Conservation (phyloP, 345 rosid species). For the Streptanthus diversifolius region DNA sequence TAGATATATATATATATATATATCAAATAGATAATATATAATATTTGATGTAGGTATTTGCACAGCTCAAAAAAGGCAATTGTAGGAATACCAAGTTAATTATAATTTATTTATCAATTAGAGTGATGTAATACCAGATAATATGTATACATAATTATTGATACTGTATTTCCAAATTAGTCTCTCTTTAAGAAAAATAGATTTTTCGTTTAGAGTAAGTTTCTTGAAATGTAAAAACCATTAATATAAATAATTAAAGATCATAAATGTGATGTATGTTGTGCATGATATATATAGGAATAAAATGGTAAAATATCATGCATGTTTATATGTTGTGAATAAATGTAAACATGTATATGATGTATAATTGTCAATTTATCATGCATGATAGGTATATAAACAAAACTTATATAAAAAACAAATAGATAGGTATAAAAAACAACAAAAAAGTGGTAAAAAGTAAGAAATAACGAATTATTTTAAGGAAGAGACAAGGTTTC, state of each 20-base stretch:
- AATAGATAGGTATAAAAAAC: background rate
- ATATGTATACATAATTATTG: background rate
- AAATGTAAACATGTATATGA: background rate
- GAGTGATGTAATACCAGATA: background rate
- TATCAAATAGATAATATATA: no score
- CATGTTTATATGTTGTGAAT: background rate
- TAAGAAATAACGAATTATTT: slow-evolving; percentile 26
- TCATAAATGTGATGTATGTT: background rate
- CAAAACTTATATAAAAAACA: background rate
- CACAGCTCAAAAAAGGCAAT: no score
- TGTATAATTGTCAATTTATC: background rate
- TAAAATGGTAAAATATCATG: background rate
- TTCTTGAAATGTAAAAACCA: background rate
- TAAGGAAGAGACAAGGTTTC: slow-evolving; percentile 47
- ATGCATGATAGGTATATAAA: background rate
- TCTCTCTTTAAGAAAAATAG: background rate
- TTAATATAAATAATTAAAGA: background rate
- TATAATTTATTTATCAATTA: background rate
- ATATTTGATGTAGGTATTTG: no score
- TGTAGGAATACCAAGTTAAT: background rate
- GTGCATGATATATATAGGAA: background rate
- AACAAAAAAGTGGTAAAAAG: background rate
- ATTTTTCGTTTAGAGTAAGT: background rate
- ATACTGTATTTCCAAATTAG: background rate
- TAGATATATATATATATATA: no score